Base-by-base conservation (phyloP, 2,329 filamentous ascomycete species). In the Epichloe sibirici region DNA sequence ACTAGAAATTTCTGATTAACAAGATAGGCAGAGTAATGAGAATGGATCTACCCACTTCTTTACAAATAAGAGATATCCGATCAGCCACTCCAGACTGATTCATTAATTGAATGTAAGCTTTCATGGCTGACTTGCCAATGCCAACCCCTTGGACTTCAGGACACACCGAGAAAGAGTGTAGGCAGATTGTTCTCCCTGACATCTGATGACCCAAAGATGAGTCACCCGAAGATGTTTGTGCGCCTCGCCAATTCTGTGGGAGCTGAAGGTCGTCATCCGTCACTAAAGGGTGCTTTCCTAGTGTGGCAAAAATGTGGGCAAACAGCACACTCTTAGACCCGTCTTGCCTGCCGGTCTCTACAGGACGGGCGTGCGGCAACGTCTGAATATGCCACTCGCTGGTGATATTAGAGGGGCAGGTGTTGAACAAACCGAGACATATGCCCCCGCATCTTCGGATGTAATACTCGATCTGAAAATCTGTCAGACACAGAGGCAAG, bases 101-200 rank as follows among this genome's bases (percentile, higher is more conserved):
- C 69, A 93, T 85, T 51, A 87, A 79, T 64, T 90, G 83, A 42
- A 55, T 38, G 15, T 55, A 55, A 28, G 53, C 53, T 31, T 53
- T 55, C 40, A 95, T 74, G 55, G 94, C 70, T 21, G 84, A 81
- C 57, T 78, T 82, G 15, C 87, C 90, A 3, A 95, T 73, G 1
- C 88, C 86, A 53, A 82, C 81, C 37, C 80, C 75, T 58, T 93
- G 88, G 53, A 89, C 81, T 54, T 83, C 79, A 1, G 88, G 88
- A 51, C 86, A 74, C 5, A 95, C 83, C 17, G 86, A 88, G 5
- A 96, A 75, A 0, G 87, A 91, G 68, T 96, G 90, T 48, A 95
- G 71, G 52, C 82, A 88, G 52, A 95, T 76, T 0, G 88, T 94
- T 44, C 81, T 71, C 40, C 89, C 89, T 15, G 74, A 71, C 54